These are phyloP conservation scores for Raphanus hybrid DNA, from an alignment of 441 rosid species.

Conservation along the genomic window DNA sequence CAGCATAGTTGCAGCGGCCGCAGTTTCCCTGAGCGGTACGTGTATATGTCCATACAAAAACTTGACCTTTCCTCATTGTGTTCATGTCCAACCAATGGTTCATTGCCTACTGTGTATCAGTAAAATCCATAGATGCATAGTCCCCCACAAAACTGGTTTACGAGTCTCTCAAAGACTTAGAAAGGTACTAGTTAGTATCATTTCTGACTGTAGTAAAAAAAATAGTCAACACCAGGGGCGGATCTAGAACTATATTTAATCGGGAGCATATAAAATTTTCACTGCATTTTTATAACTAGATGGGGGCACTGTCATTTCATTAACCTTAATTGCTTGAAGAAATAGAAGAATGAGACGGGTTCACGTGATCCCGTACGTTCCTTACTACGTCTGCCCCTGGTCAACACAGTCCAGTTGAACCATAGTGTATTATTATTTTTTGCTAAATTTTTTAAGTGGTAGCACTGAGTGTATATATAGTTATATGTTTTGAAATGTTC, in stretches of 20 bases:
- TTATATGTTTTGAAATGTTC: background rate
- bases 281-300: too few species aligned
- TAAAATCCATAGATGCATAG: background rate
- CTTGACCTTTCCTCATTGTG: constrained; percentile 71
- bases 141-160: background rate
- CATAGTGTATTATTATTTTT: background rate
- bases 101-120: constrained; percentile 51
- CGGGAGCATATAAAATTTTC: too few species aligned
- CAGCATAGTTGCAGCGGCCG: constrained; percentile 57
- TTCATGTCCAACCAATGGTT: constrained; percentile 72
- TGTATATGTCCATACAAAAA: constrained; percentile 50
- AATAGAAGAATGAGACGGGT: too few species aligned
- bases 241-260: too few species aligned
- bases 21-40: constrained; percentile 52
- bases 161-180: background rate
- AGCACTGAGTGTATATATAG: too few species aligned
- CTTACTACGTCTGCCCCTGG: too few species aligned
- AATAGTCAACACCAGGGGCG: background rate
- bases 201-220: background rate
- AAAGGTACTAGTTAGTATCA: background rate
- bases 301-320: too few species aligned
- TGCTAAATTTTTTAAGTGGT: too few species aligned
- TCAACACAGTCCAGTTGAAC: background rate
- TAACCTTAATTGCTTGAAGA: too few species aligned
- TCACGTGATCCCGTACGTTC: too few species aligned